Percentiles rank a stretch among this genome's conserved stretches.
Conservation (phyloP, 202 grass and related monocot species). For the Tripidium arundinaceum region DNA sequence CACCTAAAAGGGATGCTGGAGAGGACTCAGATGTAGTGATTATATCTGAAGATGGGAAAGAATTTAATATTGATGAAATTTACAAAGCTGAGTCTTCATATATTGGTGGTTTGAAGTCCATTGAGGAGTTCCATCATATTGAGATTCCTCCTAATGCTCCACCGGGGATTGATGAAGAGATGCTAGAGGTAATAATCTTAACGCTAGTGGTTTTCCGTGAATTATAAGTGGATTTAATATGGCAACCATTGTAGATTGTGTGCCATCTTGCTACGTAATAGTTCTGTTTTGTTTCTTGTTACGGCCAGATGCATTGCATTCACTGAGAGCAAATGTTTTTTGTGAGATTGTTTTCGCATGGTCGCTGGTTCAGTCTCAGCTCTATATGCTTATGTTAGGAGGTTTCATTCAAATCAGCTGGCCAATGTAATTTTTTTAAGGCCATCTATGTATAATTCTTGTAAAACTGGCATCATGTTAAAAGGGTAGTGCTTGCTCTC, state of each 20-base stretch:
- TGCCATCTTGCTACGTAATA: background rate
- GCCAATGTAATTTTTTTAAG: background rate
- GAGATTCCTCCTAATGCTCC: slow-evolving; percentile 79
- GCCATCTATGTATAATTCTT: background rate
- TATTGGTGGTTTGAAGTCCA: slow-evolving; percentile 63
- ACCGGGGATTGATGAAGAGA: slow-evolving; percentile 69
- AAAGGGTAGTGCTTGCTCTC: background rate
- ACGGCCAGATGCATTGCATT: background rate
- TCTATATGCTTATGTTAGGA: background rate
- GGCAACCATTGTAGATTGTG: background rate
- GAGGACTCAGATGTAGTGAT: slow-evolving; percentile 52
- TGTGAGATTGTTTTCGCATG: background rate
- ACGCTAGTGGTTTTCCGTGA: background rate
- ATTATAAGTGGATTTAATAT: slow-evolving; percentile 6
- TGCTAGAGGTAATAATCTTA: slow-evolving; percentile 51
- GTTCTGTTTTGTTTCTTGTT: background rate
- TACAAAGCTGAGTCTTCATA: slow-evolving; percentile 78
- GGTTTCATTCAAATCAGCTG: background rate
- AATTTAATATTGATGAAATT: slow-evolving; percentile 82
- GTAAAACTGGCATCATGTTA: background rate
- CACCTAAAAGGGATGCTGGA: slow-evolving; percentile 50
- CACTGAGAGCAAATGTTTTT: background rate
- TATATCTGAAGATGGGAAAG: slow-evolving; percentile 64
- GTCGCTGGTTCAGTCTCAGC: background rate
- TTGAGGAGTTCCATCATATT: slow-evolving; percentile 78